A percentile compares a stretch with the other conserved stretches of the same genome.
Evolutionary conservation across 805 yeast genomes (phyloP).

Genomic region (Nakazawaea peltata): DNA sequence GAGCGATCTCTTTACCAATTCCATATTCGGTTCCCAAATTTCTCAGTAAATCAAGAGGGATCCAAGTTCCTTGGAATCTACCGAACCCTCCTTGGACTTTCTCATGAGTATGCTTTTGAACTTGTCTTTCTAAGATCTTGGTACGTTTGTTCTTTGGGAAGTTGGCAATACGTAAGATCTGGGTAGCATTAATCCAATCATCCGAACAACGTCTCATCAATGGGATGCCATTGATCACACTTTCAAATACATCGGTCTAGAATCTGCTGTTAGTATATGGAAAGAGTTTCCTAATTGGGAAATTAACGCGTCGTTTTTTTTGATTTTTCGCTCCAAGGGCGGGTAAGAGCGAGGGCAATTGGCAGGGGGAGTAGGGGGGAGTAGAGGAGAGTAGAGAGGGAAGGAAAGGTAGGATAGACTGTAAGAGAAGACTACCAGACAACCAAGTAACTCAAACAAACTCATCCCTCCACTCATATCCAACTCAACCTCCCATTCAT

Average conservation of each 20-base stretch:
- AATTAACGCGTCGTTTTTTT: too few species aligned
- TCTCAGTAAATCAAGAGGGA: slow-evolving; percentile 60
- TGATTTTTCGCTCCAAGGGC: too few species aligned
- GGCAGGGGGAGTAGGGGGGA: too few species aligned
- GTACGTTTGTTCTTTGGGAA: slow-evolving; percentile 77
- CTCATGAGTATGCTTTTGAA: slow-evolving; percentile 57
- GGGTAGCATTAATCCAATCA: slow-evolving; percentile 91
- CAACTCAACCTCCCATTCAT: too few species aligned
- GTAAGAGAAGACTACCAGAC: too few species aligned
- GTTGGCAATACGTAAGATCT: slow-evolving; percentile 68
- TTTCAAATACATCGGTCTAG: slow-evolving; percentile 45
- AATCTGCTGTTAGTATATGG: too few species aligned
- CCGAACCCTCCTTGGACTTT: slow-evolving; percentile 85
- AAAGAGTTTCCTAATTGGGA: too few species aligned
- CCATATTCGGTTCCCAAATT: slow-evolving; percentile 45
- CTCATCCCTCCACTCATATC: too few species aligned
- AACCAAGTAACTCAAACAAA: too few species aligned
- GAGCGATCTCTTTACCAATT: slow-evolving; percentile 41
- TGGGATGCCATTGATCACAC: slow-evolving; percentile 62
- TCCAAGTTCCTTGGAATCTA: slow-evolving; percentile 82
- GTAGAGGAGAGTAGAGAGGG: too few species aligned
- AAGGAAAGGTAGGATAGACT: too few species aligned
- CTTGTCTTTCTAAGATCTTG: slow-evolving; percentile 66
- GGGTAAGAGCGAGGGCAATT: background rate
- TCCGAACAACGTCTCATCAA: slow-evolving; percentile 87